Conservation (phyloP, 257 asterid species). For the Haberlea rhodopensis region DNA sequence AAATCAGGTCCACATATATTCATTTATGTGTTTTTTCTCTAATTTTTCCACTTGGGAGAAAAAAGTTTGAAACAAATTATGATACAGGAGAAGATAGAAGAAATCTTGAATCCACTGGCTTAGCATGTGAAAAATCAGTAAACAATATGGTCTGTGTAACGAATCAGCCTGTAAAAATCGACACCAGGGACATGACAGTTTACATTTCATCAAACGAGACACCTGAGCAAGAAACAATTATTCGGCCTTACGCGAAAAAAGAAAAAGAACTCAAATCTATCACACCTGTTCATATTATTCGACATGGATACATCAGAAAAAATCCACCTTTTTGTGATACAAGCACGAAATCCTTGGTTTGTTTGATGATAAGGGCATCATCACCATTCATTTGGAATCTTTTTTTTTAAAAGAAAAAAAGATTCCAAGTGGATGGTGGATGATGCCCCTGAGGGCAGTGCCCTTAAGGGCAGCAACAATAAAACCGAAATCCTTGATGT, state of each 20-base stretch:
- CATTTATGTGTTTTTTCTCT: neutral
- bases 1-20: slow-evolving; percentile 31
- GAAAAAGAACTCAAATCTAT: slow-evolving; percentile 32
- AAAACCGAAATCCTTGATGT: slow-evolving; percentile 69
- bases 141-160: slow-evolving; percentile 50
- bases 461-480: too few relatives aligned
- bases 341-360: too few relatives aligned
- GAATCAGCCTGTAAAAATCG: slow-evolving; percentile 32
- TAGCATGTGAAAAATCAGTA: slow-evolving; percentile 41
- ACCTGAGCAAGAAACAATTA: neutral
- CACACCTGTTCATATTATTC: slow-evolving; percentile 39
- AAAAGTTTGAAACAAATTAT: neutral
- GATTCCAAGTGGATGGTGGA: too few relatives aligned
- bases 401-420: too few relatives aligned
- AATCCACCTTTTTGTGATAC: slow-evolving; percentile 38
- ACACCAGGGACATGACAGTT: slow-evolving; percentile 40
- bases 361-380: too few relatives aligned
- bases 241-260: slow-evolving; percentile 62
- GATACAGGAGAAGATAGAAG: slow-evolving; percentile 50
- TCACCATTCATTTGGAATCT: too few relatives aligned
- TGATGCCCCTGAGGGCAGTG: too few relatives aligned
- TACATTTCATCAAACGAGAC: slow-evolving; percentile 29
- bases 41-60: neutral
- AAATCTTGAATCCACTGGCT: slow-evolving; percentile 43
- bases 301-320: slow-evolving; percentile 20